A percentile compares a stretch with the other conserved stretches of the same genome.
phyloP scores from a whole-genome alignment of 805 yeast genomes.

The Yarrowia divulgata region DNA sequence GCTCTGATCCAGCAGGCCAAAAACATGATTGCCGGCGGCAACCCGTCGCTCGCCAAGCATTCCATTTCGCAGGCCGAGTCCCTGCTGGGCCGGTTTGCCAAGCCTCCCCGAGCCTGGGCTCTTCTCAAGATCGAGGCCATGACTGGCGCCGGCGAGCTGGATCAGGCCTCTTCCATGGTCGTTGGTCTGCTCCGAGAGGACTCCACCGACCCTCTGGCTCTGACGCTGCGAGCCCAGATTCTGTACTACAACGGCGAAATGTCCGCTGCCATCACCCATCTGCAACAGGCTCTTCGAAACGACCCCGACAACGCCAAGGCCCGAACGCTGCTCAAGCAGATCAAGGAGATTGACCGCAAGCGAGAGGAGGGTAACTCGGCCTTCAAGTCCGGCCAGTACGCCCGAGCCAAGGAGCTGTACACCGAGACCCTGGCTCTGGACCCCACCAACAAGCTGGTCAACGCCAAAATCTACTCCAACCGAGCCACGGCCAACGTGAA shows the following conservation, averaged over 20 bases:
- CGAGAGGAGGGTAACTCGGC: constrained; percentile 69
- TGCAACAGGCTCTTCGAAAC: constrained; percentile 52
- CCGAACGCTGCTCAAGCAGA: constrained; percentile 47
- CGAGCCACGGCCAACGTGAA: constrained; percentile 87
- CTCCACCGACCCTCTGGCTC: constrained; percentile 52
- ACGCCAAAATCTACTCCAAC: constrained; percentile 68
- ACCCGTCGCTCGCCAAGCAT: constrained; percentile 50
- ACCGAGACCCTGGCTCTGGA: constrained; percentile 76
- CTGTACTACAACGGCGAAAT: constrained; percentile 53
- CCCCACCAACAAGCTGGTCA: constrained; percentile 59
- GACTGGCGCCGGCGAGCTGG: constrained; percentile 47
- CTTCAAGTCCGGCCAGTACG: constrained; percentile 69
- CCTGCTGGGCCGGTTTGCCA: constrained; percentile 50
- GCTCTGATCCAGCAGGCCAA: constrained; percentile 50
- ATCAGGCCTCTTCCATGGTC: constrained; percentile 52
- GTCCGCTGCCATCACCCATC: constrained; percentile 51
- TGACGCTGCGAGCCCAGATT: constrained; percentile 52
- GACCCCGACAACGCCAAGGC: constrained; percentile 54
- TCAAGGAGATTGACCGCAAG: constrained; percentile 50
- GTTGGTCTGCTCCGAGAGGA: constrained; percentile 51
- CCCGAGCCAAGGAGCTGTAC: constrained; percentile 72
- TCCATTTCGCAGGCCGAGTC: constrained; percentile 52
- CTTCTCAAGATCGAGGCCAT: constrained; percentile 48
- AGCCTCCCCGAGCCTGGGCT: constrained; percentile 51
- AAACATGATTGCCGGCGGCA: constrained; percentile 44